These are phyloP conservation scores for Cercospora citrullina DNA, from an alignment of 2,329 filamentous ascomycete species.

Conservation along the genomic window DNA sequence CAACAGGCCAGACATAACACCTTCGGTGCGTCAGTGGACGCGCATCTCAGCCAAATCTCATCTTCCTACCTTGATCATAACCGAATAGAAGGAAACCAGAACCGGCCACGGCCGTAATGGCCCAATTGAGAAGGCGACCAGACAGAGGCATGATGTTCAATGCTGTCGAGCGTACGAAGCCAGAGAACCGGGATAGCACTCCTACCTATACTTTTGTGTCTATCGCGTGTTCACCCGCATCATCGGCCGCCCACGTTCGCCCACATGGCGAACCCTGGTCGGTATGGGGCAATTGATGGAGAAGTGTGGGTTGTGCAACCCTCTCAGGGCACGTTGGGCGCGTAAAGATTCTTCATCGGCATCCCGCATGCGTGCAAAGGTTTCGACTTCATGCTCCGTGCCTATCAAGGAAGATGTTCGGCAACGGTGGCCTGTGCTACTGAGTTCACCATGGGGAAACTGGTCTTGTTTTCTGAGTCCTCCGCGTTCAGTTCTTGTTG, in stretches of 20 bases:
- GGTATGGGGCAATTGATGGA: conserved; percentile 7
- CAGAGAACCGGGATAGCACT: background rate
- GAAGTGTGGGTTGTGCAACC: conserved; percentile 4
- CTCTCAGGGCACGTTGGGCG: background rate
- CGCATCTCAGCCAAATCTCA: background rate
- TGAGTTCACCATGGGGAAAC: background rate
- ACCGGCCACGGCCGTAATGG: conserved; percentile 25
- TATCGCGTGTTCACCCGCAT: background rate
- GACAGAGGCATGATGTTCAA: conserved; percentile 18
- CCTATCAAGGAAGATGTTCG: background rate
- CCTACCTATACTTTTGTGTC: background rate
- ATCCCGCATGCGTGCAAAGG: background rate
- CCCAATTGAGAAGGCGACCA: conserved; percentile 22
- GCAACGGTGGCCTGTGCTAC: background rate
- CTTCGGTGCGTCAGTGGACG: background rate
- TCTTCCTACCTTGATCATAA: conserved; percentile 20
- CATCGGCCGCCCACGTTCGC: background rate
- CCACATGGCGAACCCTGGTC: background rate
- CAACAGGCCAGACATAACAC: conserved; percentile 22
- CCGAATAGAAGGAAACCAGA: conserved; percentile 24
- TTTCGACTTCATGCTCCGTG: background rate
- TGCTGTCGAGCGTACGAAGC: background rate
- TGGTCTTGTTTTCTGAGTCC: background rate
- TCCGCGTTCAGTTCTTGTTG: background rate
- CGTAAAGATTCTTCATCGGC: background rate